Percentiles rank a stretch among this genome's conserved stretches.
phyloP scores from a whole-genome alignment of 148 eudicot species.

The Silene latifolia region DNA sequence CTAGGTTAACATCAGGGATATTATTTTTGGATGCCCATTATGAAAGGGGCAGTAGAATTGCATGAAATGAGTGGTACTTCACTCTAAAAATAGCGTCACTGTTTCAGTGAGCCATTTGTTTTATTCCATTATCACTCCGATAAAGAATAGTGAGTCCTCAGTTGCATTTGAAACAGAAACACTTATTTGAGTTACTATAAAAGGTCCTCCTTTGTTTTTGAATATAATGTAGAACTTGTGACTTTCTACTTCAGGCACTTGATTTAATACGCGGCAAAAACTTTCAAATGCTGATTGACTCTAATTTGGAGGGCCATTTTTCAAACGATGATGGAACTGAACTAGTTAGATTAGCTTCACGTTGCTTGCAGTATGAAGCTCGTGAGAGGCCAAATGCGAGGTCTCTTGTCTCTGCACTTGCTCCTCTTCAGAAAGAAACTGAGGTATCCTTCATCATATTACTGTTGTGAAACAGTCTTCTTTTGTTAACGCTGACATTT shows the following conservation, averaged over 20 bases:
- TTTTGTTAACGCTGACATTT: not conserved
- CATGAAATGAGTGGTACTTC: no score
- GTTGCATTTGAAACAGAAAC: not conserved
- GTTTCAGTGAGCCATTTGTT: no score
- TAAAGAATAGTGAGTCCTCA: no score
- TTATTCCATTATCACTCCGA: no score
- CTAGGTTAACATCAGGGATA: no score
- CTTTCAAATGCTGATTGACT: conserved; percentile 68
- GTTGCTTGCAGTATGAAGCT: conserved; percentile 83
- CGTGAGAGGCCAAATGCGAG: conserved; percentile 83
- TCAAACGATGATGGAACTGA: conserved; percentile 81
- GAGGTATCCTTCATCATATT: conserved; percentile 39
- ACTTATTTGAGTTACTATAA: not conserved
- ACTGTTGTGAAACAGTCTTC: not conserved
- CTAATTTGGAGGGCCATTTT: conserved; percentile 78
- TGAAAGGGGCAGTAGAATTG: no score
- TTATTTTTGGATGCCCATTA: no score
- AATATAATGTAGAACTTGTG: not conserved
- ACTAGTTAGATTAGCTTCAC: conserved; percentile 73
- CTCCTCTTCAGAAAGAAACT: conserved; percentile 73
- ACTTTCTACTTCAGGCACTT: conserved; percentile 53
- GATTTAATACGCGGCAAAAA: conserved; percentile 78
- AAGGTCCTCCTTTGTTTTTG: not conserved
- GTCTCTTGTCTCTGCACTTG: conserved; percentile 56
- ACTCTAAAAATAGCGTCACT: no score